Percentiles rank a stretch among this genome's conserved stretches.
phyloP scores from a whole-genome alignment of 495 filamentous ascomycete species.

The Penicillium waksmanii region DNA sequence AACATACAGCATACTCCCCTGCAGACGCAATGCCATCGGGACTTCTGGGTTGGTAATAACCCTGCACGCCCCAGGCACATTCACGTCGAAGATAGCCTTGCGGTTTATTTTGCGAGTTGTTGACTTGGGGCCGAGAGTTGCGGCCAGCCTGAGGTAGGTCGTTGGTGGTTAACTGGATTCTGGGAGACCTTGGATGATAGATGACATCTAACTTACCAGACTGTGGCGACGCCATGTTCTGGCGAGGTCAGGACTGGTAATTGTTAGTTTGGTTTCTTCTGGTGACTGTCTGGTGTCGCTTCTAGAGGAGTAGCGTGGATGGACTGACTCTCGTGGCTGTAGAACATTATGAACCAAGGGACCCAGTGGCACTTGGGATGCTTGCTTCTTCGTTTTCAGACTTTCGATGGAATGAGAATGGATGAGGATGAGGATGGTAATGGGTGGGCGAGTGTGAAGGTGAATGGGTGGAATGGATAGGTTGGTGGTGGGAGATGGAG shows the following conservation, averaged over 20 bases:
- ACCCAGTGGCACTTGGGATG: background rate
- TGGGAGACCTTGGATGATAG: background rate
- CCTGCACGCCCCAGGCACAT: slow-evolving; percentile 82
- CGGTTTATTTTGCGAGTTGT: slow-evolving; percentile 73
- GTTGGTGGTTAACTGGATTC: background rate
- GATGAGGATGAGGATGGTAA: background rate
- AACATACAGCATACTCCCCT: slow-evolving; percentile 79
- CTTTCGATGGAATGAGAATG: background rate
- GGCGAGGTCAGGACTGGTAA: slow-evolving; percentile 78
- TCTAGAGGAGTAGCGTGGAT: background rate
- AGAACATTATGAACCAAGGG: slow-evolving; percentile 68
- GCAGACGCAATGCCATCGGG: slow-evolving; percentile 88
- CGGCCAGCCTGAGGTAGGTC: slow-evolving; percentile 71
- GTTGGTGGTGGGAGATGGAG: background rate
- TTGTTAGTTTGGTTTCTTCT: slow-evolving; percentile 17
- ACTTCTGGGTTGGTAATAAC: slow-evolving; percentile 83
- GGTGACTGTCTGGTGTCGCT: background rate
- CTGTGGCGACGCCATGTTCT: slow-evolving; percentile 88
- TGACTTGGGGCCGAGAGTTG: slow-evolving; percentile 80
- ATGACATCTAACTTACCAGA: slow-evolving; percentile 64
- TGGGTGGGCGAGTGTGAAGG: background rate
- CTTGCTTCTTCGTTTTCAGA: background rate
- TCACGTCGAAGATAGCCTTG: slow-evolving; percentile 87
- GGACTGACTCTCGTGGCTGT: slow-evolving; percentile 82
- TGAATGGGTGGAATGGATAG: background rate